phyloP scores from a whole-genome alignment of 2,329 filamentous ascomycete species.

The Alternaria gansuensis region DNA sequence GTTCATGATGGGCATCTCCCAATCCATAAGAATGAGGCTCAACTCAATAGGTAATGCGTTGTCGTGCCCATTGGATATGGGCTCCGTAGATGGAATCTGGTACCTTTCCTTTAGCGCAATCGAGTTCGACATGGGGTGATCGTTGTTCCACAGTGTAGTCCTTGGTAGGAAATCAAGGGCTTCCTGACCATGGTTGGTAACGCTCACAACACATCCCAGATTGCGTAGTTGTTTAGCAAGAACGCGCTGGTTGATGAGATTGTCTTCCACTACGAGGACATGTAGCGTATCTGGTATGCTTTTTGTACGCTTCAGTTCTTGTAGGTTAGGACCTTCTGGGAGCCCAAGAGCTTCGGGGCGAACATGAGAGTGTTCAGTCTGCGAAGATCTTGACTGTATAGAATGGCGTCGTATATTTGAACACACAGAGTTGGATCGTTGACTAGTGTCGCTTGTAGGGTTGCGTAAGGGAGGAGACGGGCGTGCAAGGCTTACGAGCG shows the following conservation, averaged over 20 bases:
- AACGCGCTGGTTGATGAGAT: constrained; percentile 55
- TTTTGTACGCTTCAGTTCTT: constrained; percentile 21
- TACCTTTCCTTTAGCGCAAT: constrained; percentile 61
- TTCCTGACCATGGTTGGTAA: constrained; percentile 54
- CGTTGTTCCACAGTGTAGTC: constrained; percentile 38
- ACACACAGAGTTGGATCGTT: constrained; percentile 2
- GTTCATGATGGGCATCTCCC: constrained; percentile 50
- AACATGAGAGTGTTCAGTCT: constrained; percentile 2
- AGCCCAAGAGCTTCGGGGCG: constrained; percentile 16
- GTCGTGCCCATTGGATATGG: constrained; percentile 1
- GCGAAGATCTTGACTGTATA: background rate
- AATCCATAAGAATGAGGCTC: constrained; percentile 45
- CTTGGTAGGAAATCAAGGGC: constrained; percentile 47
- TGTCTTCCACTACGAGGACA: constrained; percentile 52
- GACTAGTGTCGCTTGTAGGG: background rate
- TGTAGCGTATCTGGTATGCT: constrained; percentile 28
- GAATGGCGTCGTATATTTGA: constrained; percentile 4
- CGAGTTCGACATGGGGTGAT: background rate
- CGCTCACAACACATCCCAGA: constrained; percentile 48
- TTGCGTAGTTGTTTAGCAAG: constrained; percentile 53
- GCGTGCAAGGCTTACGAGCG: constrained; percentile 12
- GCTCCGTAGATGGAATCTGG: constrained; percentile 16
- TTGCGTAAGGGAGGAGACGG: constrained; percentile 13
- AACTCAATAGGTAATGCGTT: constrained; percentile 20
- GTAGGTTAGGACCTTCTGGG: constrained; percentile 16